Conservation (phyloP, 768 basidiomycete genomes). For the Hortiboletus campestris region DNA sequence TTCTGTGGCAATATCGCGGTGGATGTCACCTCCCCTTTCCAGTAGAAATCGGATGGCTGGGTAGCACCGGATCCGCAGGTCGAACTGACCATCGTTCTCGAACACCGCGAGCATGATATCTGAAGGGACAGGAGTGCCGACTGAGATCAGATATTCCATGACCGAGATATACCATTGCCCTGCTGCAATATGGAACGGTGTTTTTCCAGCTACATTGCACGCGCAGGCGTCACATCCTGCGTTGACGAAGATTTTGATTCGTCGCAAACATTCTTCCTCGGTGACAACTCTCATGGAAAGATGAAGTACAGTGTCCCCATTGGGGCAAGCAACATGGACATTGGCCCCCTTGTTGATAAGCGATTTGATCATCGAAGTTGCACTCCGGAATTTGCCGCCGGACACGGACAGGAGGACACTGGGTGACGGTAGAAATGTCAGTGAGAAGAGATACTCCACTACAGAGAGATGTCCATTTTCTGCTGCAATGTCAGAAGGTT, state of each 20-base stretch:
- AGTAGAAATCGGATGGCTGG: background rate
- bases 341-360: slow-evolving; percentile 4
- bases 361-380: background rate
- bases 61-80: background rate
- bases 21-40: background rate
- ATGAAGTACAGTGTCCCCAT: background rate
- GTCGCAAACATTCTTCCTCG: background rate
- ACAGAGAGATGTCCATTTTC: background rate
- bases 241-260: background rate
- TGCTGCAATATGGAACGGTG: background rate
- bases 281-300: background rate
- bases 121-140: background rate
- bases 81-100: too few species aligned
- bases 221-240: background rate
- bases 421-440: background rate
- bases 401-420: background rate
- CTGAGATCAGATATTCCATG: slow-evolving; percentile 1
- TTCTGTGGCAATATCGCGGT: too few species aligned
- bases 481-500: background rate
- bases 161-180: background rate
- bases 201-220: background rate
- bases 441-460: background rate
- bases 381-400: too few species aligned
- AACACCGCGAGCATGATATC: background rate
- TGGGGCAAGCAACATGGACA: background rate